Percentiles rank a stretch among this genome's conserved stretches.
Evolutionary conservation across 2,329 filamentous ascomycete genomes (phyloP).

Genomic region (Aspergillus spinulosporus): DNA sequence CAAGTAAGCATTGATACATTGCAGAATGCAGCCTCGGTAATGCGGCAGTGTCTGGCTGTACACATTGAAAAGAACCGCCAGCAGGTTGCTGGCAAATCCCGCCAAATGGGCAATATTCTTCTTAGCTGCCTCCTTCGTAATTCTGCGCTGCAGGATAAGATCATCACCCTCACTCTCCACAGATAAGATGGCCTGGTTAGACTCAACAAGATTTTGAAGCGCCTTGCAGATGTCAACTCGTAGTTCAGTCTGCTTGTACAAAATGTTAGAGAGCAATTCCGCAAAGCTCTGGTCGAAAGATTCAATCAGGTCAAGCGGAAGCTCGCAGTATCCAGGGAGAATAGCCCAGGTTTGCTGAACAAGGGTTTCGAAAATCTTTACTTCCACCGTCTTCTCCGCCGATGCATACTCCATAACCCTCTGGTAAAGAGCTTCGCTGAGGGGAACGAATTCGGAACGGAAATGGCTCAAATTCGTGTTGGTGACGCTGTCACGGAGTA

Average conservation of each 20-base stretch:
- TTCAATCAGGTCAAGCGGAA: conserved; percentile 74
- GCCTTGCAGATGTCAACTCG: conserved; percentile 84
- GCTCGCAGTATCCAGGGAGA: conserved; percentile 89
- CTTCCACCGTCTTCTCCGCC: conserved; percentile 87
- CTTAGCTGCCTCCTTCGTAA: conserved; percentile 71
- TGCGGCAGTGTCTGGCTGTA: conserved; percentile 96
- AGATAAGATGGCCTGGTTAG: conserved; percentile 76
- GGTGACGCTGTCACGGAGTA: conserved; percentile 83
- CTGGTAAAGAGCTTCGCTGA: conserved; percentile 89
- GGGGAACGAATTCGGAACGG: conserved; percentile 77
- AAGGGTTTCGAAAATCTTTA: conserved; percentile 96
- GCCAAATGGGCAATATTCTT: conserved; percentile 82
- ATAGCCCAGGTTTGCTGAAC: conserved; percentile 95
- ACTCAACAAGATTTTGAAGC: conserved; percentile 84
- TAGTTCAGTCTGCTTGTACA: conserved; percentile 88
- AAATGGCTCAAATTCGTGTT: conserved; percentile 89
- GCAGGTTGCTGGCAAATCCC: conserved; percentile 77
- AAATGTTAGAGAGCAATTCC: conserved; percentile 83
- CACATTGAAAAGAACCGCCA: conserved; percentile 97
- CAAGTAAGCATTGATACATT: conserved; percentile 91
- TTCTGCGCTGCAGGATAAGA: conserved; percentile 72
- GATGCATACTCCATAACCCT: conserved; percentile 78
- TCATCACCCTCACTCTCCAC: conserved; percentile 70
- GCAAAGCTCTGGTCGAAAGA: conserved; percentile 87
- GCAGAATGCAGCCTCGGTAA: conserved; percentile 83